Evolutionary conservation across 768 basidiomycete genomes (phyloP), one percentile per base, ranked within the genome.

Genomic region (Lentinula raphanica): DNA sequence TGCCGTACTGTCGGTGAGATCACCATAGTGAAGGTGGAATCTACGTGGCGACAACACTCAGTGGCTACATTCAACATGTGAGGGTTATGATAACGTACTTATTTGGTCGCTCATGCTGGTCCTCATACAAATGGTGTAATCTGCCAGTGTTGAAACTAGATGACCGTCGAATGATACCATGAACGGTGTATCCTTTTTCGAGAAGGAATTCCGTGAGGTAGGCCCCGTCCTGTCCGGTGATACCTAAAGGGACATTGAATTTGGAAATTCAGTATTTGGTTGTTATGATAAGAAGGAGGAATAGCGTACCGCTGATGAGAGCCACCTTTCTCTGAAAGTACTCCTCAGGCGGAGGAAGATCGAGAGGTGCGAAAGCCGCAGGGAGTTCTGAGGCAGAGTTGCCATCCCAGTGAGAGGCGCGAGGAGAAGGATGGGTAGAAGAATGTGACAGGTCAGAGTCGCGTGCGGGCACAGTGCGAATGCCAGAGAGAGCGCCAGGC

Each of bases 81-180:
- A 44, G 61, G 29, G 23, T 38, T 75, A 88, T 65, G 71, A 93
- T 27, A 9, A 29, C 21, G 36, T 56, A 56, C 46, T 57, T 57
- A 46, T 56, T 56, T 4, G 54, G 54, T n/a, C 92, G 85, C 70
- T 95, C 92, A 66, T 96, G 94, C 65, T 90, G 89, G 72, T 97
- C 95, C 65, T 84, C 84, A 73, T 95, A 95, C 25, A 98, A 83
- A 73, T 97, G 92, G 66, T 96, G 89, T 66, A 98, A 77, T 67
- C 95, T 88, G 65, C 90, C 90, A 56, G 95, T 98, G 75, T 98
- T 98, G 85, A 98, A 98, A 66, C 91, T 94, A 21, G 96, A 98
- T 31, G 94, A 97, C 58, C 95, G 90, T 65, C 95, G 90, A 66
- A 98, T 97, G 75, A 97, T 94, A 40, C 91, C 94, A 65, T 96